A percentile compares a stretch with the other conserved stretches of the same genome.
These are phyloP conservation scores for Spongospora subterranea DNA, from an alignment of 208 protist species.

Conservation along the genomic window DNA sequence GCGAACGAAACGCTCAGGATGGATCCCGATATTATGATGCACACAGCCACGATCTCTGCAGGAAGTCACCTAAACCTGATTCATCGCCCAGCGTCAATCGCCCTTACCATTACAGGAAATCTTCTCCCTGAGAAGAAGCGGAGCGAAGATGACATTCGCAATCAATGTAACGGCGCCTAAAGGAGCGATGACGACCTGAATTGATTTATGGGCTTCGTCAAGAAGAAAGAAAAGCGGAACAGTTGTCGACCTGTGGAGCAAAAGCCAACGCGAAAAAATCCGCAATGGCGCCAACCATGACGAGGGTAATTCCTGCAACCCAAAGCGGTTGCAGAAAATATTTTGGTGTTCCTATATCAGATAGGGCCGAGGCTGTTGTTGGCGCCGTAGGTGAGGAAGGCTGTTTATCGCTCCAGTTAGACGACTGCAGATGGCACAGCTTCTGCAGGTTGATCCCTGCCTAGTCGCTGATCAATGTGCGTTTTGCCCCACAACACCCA, in stretches of 20 bases:
- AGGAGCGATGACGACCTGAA: conserved; percentile 38
- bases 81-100: neutral
- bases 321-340: conserved; percentile 51
- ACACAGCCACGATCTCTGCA: neutral
- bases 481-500: neutral
- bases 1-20: conserved; percentile 39
- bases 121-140: conserved; percentile 8
- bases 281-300: neutral
- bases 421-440: conserved; percentile 22
- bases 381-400: neutral
- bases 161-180: conserved; percentile 31
- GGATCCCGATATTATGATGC: neutral
- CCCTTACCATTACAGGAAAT: neutral
- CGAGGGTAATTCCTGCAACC: conserved; percentile 23
- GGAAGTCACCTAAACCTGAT: neutral
- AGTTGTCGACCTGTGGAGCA: conserved; percentile 30
- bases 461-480: neutral
- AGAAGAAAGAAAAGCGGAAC: neutral
- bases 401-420: neutral
- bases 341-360: neutral
- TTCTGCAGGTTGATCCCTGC: conserved; percentile 44
- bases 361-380: conserved; percentile 4
- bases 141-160: conserved; percentile 42
- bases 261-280: conserved; percentile 54
- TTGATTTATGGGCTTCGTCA: too few species aligned